Conservation (phyloP, 176 grass and related monocot genomes). For the Zea mays region Zm-B73-REFERENCE-NAM-5.0 NC_050099.1:182641001-182641500, state of each 20-base stretch:
- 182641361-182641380: too few species aligned
- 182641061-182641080: slow-evolving; percentile 86
- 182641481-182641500: too few species aligned
- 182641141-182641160: slow-evolving; percentile 44
- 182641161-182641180: slow-evolving; percentile 27
- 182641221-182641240: slow-evolving; percentile 31
- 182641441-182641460: too few species aligned
- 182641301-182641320: neutral
- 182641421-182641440: neutral
- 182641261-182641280: slow-evolving; percentile 19
- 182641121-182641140: slow-evolving; percentile 83
- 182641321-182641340: slow-evolving; percentile 15
- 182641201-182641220: slow-evolving; percentile 26
- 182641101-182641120: slow-evolving; percentile 75
- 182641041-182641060: slow-evolving; percentile 79
- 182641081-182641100: slow-evolving; percentile 79
- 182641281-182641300: slow-evolving; percentile 33
- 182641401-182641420: neutral
- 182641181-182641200: neutral
- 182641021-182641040: slow-evolving; percentile 77
- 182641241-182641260: slow-evolving; percentile 3
- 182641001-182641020: slow-evolving; percentile 87
- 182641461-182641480: too few species aligned
- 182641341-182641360: neutral
- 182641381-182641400: too few species aligned